Conservation (phyloP, 192 early-diverging fungal species). For the Chytriomyces sp. region DNA sequence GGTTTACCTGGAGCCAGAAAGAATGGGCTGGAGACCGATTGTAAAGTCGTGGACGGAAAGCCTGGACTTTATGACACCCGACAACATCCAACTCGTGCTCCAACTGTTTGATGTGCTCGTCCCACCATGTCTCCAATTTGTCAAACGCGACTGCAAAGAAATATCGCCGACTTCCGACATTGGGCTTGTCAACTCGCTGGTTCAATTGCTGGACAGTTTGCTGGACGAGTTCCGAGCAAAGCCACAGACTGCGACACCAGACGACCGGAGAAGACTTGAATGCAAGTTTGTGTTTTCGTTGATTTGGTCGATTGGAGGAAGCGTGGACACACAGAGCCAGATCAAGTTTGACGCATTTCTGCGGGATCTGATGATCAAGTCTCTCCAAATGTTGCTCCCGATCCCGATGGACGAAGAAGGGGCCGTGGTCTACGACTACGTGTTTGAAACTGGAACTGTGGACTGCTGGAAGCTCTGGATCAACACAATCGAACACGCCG, state of each 20-base stretch:
- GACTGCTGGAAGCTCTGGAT: constrained; percentile 62
- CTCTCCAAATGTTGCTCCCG: constrained; percentile 34
- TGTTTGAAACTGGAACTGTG: constrained; percentile 45
- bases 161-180: constrained; percentile 66
- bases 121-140: constrained; percentile 45
- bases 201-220: constrained; percentile 53
- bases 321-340: constrained; percentile 57
- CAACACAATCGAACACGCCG: constrained; percentile 50
- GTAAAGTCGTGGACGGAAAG: constrained; percentile 60
- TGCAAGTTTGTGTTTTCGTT: constrained; percentile 58
- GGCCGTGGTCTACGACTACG: constrained; percentile 58
- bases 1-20: constrained; percentile 67
- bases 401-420: constrained; percentile 48
- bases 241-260: constrained; percentile 6
- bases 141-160: constrained; percentile 61
- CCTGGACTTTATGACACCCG: constrained; percentile 42
- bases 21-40: constrained; percentile 63
- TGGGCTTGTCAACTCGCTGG: constrained; percentile 62
- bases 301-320: constrained; percentile 63
- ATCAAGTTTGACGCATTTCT: constrained; percentile 57
- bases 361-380: constrained; percentile 2
- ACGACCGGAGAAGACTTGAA: constrained; percentile 47
- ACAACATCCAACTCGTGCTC: constrained; percentile 32
- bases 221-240: constrained; percentile 52
- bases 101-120: constrained; percentile 56